Evolutionary conservation across 2,329 filamentous ascomycete genomes (phyloP).

Genomic region (Pezicula neosporulosa): DNA sequence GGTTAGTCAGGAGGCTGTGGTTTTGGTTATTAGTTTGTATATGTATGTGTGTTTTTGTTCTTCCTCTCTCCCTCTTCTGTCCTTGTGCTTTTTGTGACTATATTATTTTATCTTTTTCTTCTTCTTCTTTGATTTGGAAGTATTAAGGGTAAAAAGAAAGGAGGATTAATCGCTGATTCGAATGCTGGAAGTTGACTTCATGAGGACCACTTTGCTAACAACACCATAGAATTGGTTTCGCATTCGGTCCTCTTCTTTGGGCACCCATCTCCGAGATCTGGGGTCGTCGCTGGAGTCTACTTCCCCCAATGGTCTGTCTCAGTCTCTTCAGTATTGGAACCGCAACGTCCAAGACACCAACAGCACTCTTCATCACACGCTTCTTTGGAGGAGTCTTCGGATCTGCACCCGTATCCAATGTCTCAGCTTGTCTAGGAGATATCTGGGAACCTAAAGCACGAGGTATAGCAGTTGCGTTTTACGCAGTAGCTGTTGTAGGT

Average conservation of each 20-base stretch:
- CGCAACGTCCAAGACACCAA: conserved; percentile 53
- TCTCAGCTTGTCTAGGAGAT: conserved; percentile 60
- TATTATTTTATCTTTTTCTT: background rate
- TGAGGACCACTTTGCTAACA: no score
- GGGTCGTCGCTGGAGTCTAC: conserved; percentile 56
- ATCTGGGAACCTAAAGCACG: conserved; percentile 51
- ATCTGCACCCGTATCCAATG: conserved; percentile 58
- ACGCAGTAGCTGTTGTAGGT: conserved; percentile 63
- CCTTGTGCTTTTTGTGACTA: background rate
- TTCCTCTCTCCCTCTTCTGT: background rate
- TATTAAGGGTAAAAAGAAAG: no score
- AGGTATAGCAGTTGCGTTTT: conserved; percentile 58
- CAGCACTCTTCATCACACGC: conserved; percentile 58
- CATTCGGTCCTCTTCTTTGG: conserved; percentile 53
- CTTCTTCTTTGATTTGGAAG: background rate
- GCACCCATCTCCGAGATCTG: conserved; percentile 62
- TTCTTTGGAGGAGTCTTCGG: conserved; percentile 65
- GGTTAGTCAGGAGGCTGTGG: conserved; percentile 38
- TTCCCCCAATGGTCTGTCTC: conserved; percentile 52
- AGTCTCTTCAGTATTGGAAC: conserved; percentile 60
- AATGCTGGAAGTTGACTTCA: no score
- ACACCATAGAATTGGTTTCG: conserved; percentile 34
- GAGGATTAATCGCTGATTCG: no score
- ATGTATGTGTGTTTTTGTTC: conserved; percentile 25
- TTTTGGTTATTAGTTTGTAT: conserved; percentile 43